Base-by-base conservation (phyloP, 805 yeast species). In the Barnettozyma vustinii region DNA sequence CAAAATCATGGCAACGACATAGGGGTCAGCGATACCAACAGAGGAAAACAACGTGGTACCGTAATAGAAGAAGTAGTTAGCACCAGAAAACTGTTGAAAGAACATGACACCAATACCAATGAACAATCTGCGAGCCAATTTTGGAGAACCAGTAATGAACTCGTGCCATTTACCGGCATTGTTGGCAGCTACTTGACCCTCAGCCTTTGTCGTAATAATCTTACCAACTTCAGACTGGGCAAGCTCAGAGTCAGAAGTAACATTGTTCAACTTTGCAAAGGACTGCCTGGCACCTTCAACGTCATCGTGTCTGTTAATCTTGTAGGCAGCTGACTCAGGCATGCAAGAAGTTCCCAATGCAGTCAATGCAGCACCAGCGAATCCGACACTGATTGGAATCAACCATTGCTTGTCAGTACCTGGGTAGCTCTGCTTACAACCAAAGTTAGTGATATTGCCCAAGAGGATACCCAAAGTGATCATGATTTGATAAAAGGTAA, bases 281-380 rank as follows among this genome's bases (percentile, higher is more conserved):
- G 84, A 74, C 3, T 52, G 51, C 58, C 65, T 75, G 39, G 88
- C 88, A 49, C 77, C 79, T 32, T 78, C 83, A 33, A 71, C 53
- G 48, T 67, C 72, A 40, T 67, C 70, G 6, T 41, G 20, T 52
- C 68, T 68, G 27, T 51, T 69, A 15, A 58, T 48, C 63, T 75
- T 80, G 68, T 63, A 83, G 60, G 86, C 70, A 53, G 89, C 85
- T 32, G 87, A 80, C 68, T 83, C 90, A 33, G 89, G 88, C 76
- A 81, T 80, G 54, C 73, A 70, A 58, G 45, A 68, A 58, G 59
- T 80, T 77, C 84, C 84, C 71, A 59, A 68, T 5, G 54, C 18
- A 48, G 60, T 54, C 19, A 65, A 40, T 4, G 56, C 27, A 13
- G 67, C 66, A 75, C 76, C 75, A 5, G 64, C 66, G 44, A 69